phyloP scores from a whole-genome alignment of 495 filamentous ascomycete species.

The Hypoxylon fragiforme region DNA sequence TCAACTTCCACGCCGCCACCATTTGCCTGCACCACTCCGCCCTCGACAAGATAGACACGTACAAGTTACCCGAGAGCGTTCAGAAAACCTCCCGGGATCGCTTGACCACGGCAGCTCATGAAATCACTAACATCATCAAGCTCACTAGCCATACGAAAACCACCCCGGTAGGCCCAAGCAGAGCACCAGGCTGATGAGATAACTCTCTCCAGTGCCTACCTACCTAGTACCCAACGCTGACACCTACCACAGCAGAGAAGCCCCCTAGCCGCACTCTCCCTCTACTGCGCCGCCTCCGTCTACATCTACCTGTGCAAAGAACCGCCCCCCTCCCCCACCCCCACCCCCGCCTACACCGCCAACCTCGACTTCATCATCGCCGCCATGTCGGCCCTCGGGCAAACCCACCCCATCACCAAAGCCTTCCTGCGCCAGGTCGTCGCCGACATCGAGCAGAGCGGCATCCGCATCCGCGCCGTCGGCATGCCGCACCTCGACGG shows the following conservation, averaged over 20 bases:
- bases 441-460: conserved; percentile 45
- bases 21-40: conserved; percentile 51
- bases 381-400: conserved; percentile 43
- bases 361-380: conserved; percentile 47
- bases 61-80: conserved; percentile 38
- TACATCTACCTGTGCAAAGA: conserved; percentile 41
- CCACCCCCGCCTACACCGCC: conserved; percentile 30
- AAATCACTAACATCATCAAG: conserved; percentile 50
- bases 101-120: conserved; percentile 42
- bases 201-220: too few relatives aligned
- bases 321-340: too few relatives aligned
- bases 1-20: conserved; percentile 49
- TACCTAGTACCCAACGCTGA: too few relatives aligned
- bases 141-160: conserved; percentile 37
- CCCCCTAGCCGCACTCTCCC: conserved; percentile 44
- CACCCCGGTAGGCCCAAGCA: conserved; percentile 36
- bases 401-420: conserved; percentile 42
- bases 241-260: conserved; percentile 37
- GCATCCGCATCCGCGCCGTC: conserved; percentile 27
- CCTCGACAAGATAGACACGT: conserved; percentile 44
- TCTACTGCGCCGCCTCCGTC: conserved; percentile 49
- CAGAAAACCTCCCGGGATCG: conserved; percentile 40
- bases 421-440: conserved; percentile 47
- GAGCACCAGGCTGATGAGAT: not conserved
- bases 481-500: conserved; percentile 16